Evolutionary conservation across 2,329 filamentous ascomycete species (phyloP).

Genomic region (Alternaria infectoria): DNA sequence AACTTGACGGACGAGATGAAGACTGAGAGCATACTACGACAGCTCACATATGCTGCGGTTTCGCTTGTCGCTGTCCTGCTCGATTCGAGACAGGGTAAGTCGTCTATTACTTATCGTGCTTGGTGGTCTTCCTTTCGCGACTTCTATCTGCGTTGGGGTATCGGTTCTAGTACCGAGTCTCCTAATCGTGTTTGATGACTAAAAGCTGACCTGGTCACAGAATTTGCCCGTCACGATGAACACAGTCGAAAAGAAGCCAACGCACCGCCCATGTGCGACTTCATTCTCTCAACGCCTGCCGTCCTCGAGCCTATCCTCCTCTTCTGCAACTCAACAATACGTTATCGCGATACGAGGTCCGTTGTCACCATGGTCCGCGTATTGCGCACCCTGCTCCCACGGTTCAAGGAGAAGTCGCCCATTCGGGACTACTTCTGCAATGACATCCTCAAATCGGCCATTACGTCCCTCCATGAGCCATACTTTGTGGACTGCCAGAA

Average conservation of each 20-base stretch:
- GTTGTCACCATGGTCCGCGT: conserved; percentile 85
- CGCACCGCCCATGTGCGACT: conserved; percentile 74
- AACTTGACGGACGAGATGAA: conserved; percentile 94
- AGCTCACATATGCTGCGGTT: conserved; percentile 90
- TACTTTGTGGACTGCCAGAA: conserved; percentile 98
- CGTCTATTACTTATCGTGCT: neutral
- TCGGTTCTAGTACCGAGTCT: neutral
- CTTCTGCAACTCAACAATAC: conserved; percentile 89
- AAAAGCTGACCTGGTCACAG: conserved; percentile 16
- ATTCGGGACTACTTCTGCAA: conserved; percentile 89
- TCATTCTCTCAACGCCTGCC: conserved; percentile 77
- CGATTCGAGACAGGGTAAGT: conserved; percentile 63
- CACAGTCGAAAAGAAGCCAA: conserved; percentile 42
- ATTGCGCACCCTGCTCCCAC: conserved; percentile 82
- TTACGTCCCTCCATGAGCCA: conserved; percentile 88
- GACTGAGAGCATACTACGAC: conserved; percentile 89
- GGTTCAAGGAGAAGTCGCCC: conserved; percentile 65
- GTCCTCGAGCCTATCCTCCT: conserved; percentile 88
- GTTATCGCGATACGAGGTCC: conserved; percentile 87
- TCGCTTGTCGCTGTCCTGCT: conserved; percentile 90
- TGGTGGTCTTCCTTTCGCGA: neutral
- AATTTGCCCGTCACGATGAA: conserved; percentile 40
- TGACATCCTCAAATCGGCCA: conserved; percentile 87
- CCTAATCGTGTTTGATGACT: neutral
- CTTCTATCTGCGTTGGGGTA: neutral